Conservation (phyloP, 768 basidiomycete species). For the Trichaptum fuscoviolaceum region DNA sequence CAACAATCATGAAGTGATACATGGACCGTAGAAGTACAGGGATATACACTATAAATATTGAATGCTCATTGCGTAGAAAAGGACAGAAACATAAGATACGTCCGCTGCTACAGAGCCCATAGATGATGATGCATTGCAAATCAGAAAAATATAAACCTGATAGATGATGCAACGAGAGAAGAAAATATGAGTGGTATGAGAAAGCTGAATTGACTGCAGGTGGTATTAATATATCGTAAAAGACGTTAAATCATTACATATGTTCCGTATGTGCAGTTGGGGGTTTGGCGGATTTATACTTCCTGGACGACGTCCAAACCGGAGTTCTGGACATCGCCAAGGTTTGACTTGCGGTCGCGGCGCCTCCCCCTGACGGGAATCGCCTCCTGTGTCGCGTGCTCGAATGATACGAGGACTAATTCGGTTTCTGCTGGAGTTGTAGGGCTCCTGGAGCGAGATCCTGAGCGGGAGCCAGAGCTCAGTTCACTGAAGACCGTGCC, state of each 20-base stretch:
- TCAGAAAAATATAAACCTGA: not conserved
- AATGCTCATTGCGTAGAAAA: not conserved
- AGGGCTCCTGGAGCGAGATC: not conserved
- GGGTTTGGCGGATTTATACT: not conserved
- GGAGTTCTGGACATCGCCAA: not conserved
- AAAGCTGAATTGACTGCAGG: not conserved
- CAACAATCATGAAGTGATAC: not conserved
- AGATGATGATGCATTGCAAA: not conserved
- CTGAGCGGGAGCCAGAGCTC: not conserved
- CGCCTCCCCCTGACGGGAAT: not conserved
- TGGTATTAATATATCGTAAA: not conserved
- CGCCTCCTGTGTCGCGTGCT: not conserved
- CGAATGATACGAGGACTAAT: not conserved
- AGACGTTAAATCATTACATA: not conserved
- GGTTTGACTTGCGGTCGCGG: not conserved
- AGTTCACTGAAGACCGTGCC: not conserved
- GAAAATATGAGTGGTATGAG: not conserved
- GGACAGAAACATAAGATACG: not conserved
- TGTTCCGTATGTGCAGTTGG: not conserved
- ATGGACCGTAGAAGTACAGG: not conserved
- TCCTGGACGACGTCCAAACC: not conserved
- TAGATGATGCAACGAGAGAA: not conserved
- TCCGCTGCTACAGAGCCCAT: not conserved
- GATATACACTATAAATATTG: not conserved
- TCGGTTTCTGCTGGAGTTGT: not conserved